Base-by-base conservation (phyloP, 2,329 filamentous ascomycete species). In the Didymella lethalis region DNA sequence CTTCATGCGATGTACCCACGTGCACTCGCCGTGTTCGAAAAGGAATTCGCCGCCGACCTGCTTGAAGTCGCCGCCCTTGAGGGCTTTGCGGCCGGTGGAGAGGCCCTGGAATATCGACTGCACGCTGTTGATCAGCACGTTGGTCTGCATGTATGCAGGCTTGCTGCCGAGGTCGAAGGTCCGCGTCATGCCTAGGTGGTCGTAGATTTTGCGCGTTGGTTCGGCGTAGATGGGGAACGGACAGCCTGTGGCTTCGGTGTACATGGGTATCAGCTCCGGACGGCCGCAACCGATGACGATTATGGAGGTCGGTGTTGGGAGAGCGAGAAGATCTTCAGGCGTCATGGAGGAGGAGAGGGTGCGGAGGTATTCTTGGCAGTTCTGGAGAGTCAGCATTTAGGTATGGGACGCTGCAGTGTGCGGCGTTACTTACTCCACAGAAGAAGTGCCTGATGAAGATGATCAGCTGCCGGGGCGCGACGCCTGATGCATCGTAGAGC, bases 1-100 rank as follows among this genome's bases (percentile, higher is more conserved):
- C 71, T 82, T 83, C 91, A 96, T 96, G 28, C 91, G 83, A 77
- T 94, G 90, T 68, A 89, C 93, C 91, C 92, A 96, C 1, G 86
- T 88, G 28, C 91, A 84, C 54, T 79, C 80, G 77, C 90, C 90
- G 69, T 85, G 81, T 69, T 91, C 88, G 64, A 92, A 92, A n/a
- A 93, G 74, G 62, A 93, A 91, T 78, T 93, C 91, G 11, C 90
- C 91, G 25, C 91, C 90, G 2, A 91, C 87, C 77, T 92, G 89
- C 51, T 83, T 81, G 70, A 85, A 81, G 70, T 91, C 84, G 3
- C 90, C 90, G 20, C 84, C 86, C 73, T 87, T 88, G 59, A 85
- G 78, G 5, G 83, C 86, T 48, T 89, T 88, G 7, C 73, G 79
- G 16, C 82, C 82, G 1, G 88, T 77, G 59, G 87, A 85, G 31